Base-by-base conservation (phyloP, 2,329 filamentous ascomycete genomes). In the Moelleriella libera region DNA sequence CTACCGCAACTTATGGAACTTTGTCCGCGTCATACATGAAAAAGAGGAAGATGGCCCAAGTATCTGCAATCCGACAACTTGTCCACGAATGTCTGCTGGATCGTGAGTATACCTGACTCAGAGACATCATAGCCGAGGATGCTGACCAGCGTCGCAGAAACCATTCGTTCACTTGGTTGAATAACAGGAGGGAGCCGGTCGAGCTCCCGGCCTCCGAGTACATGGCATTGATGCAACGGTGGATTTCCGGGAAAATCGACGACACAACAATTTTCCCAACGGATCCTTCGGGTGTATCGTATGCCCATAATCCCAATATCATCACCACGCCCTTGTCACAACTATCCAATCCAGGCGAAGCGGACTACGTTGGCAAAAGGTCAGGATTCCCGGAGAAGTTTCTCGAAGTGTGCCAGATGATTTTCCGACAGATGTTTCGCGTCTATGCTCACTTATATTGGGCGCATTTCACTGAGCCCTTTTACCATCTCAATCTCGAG, bases 361-460 rank as follows among this genome's bases (percentile, higher is more conserved):
- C 66, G 28, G 79, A 82, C 51, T 97, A 88, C 86, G 75, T 95
- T 49, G 92, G 92, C 58, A 94, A 94, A 69, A 79, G 85, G 44
- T 92, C 86, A 51, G 90, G 90, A 4, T 98, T 98, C 65, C 92
- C 92, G 2, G 80, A 85, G 53, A 85, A 87, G 54, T 97, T 96
- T 64, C 75, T 90, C 57, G 80, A 83, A 51, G 88, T 95, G 56
- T 92, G 90, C 71, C 88, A 94, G 71, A 83, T 83, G 54, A 92
- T 96, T 59, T 90, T 96, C 71, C 85, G 89, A 58, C 92, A 96
- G 68, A 97, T 98, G 84, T 97, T 98, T 74, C 85, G 92, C 50
- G 90, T 96, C 56, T 98, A 98, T 61, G 84, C 92, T 44, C 92
- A 98, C 66, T 80, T 98, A 51, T 98, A 98, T 72, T 96, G 94